phyloP scores from a whole-genome alignment of 768 basidiomycete genomes.

The Leucocoprinus sp. region DNA sequence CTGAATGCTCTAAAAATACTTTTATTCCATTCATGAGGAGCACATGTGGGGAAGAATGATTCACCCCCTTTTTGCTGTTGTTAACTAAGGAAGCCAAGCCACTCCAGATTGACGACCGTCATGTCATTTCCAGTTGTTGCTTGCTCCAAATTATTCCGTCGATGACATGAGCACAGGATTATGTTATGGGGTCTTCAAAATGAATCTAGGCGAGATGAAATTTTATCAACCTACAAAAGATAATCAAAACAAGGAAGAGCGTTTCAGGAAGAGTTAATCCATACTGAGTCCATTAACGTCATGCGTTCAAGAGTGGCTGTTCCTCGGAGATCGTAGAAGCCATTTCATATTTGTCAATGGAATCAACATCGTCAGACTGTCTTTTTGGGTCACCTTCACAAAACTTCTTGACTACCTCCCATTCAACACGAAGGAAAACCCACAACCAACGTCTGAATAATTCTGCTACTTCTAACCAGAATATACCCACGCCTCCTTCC shows the following conservation, averaged over 20 bases:
- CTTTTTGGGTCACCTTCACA: slow-evolving; percentile 17
- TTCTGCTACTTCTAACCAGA: slow-evolving; percentile 88
- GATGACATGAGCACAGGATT: neutral
- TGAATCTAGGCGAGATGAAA: neutral
- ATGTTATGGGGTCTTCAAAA: slow-evolving; percentile 1
- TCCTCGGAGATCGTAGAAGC: slow-evolving; percentile 24
- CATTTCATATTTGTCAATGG: slow-evolving; percentile 31
- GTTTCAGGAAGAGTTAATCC: slow-evolving; percentile 5
- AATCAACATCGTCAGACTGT: slow-evolving; percentile 1
- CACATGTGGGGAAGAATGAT: neutral
- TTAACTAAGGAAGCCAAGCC: neutral
- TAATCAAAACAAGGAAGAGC: slow-evolving; percentile 6
- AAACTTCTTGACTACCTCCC: slow-evolving; percentile 74
- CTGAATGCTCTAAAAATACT: too few relatives aligned
- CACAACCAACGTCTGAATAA: slow-evolving; percentile 92
- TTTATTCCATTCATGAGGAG: too few relatives aligned
- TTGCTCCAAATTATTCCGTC: neutral
- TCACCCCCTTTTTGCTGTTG: neutral
- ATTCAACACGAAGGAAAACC: slow-evolving; percentile 95
- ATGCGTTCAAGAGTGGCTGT: neutral
- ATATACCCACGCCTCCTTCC: slow-evolving; percentile 77
- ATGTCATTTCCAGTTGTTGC: neutral
- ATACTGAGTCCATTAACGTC: slow-evolving; percentile 5
- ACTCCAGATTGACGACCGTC: neutral
- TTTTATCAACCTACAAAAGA: neutral